Conservation (phyloP, 2,329 filamentous ascomycete species). For the Pseudogymnoascus sp. region DNA sequence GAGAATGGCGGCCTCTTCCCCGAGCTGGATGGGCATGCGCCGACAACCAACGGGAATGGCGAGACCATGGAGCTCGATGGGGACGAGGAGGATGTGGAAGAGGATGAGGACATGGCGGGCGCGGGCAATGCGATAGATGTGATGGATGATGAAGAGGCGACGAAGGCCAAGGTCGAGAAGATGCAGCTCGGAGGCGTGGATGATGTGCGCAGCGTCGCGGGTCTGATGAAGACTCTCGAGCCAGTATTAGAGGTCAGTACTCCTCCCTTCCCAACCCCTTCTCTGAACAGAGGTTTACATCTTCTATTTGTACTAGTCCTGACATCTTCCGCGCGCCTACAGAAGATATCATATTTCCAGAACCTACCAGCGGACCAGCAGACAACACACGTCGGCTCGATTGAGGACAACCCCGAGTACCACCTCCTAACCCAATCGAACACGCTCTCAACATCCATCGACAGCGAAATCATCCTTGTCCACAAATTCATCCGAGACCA, state of each 20-base stretch:
- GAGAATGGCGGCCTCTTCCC: conserved; percentile 40
- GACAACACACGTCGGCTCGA: conserved; percentile 63
- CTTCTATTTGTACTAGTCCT: conserved; percentile 53
- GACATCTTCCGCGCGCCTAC: conserved; percentile 47
- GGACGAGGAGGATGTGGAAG: conserved; percentile 50
- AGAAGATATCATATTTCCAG: conserved; percentile 78
- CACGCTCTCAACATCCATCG: conserved; percentile 82
- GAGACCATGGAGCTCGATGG: conserved; percentile 50
- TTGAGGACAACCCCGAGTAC: conserved; percentile 90
- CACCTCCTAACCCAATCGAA: conserved; percentile 83
- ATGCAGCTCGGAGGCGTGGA: conserved; percentile 66
- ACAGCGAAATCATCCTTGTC: conserved; percentile 83
- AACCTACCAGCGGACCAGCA: conserved; percentile 57
- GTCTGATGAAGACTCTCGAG: conserved; percentile 71
- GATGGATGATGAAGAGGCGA: conserved; percentile 57
- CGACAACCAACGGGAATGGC: conserved; percentile 24
- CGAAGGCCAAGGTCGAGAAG: conserved; percentile 73
- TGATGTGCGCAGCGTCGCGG: conserved; percentile 72
- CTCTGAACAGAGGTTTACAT: conserved; percentile 52
- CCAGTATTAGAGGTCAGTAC: conserved; percentile 72
- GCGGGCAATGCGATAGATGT: conserved; percentile 40
- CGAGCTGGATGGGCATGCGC: conserved; percentile 31
- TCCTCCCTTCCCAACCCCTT: conserved; percentile 18
- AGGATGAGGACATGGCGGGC: conserved; percentile 50
- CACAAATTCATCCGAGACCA: conserved; percentile 97